Evolutionary conservation across 2,329 filamentous ascomycete genomes (phyloP).

Genomic region (Arthrobotrys musiformis): DNA sequence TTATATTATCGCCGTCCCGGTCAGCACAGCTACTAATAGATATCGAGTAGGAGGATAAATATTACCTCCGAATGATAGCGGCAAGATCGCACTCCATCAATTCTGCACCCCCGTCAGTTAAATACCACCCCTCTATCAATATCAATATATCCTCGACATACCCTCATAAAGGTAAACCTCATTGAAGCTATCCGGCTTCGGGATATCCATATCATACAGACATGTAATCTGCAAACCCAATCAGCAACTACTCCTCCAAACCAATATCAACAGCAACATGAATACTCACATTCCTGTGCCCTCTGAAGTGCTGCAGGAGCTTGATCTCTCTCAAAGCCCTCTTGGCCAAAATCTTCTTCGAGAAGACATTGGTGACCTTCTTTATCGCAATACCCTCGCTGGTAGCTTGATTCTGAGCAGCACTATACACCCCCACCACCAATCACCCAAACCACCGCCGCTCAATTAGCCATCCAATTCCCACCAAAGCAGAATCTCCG

Average conservation of each 20-base stretch:
- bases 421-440: constrained; percentile 67
- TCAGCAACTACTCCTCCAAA: constrained; percentile 19
- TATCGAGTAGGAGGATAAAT: background rate
- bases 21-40: background rate
- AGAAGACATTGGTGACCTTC: constrained; percentile 99
- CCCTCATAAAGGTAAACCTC: constrained; percentile 99
- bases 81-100: constrained; percentile 99
- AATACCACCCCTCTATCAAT: background rate
- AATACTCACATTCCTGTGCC: constrained; percentile 83
- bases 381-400: constrained; percentile 97
- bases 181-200: constrained; percentile 96
- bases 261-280: too few species aligned
- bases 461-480: too few species aligned
- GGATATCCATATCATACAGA: constrained; percentile 99
- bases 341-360: constrained; percentile 99
- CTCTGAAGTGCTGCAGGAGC: constrained; percentile 95
- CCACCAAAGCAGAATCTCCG: too few species aligned
- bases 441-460: constrained; percentile 2
- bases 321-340: constrained; percentile 98
- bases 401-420: constrained; percentile 89
- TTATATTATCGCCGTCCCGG: background rate
- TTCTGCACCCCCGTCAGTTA: constrained; percentile 69
- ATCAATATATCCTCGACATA: constrained; percentile 64
- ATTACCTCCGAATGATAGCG: constrained; percentile 80
- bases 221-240: constrained; percentile 84